Evolutionary conservation across 140 eudicot species (phyloP).

Genomic region (Artemisia princeps): DNA sequence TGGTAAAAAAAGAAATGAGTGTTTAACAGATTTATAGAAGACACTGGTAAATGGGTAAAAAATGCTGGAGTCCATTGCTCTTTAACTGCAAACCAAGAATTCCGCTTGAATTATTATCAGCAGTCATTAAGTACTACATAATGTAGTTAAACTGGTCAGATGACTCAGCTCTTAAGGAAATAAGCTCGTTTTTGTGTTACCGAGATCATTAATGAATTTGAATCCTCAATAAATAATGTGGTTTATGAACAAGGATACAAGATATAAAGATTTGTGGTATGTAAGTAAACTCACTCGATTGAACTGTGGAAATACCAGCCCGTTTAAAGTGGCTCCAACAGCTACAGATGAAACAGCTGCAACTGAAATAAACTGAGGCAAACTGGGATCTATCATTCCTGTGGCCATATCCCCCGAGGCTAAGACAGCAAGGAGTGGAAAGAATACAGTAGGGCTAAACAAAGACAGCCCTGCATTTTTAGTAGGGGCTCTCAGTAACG

Average conservation of each 20-base stretch:
- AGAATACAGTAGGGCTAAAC: conserved; percentile 53
- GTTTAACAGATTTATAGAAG: conserved; percentile 7
- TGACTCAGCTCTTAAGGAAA: neutral
- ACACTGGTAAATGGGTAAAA: neutral
- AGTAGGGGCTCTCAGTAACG: conserved; percentile 67
- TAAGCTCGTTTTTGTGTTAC: neutral
- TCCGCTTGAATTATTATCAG: neutral
- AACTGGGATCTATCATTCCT: conserved; percentile 76
- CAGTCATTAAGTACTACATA: neutral
- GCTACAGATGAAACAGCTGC: conserved; percentile 73
- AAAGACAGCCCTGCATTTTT: conserved; percentile 49
- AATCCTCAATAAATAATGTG: neutral
- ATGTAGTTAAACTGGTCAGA: neutral
- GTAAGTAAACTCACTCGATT: conserved; percentile 49
- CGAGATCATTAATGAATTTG: neutral
- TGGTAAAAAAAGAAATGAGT: conserved; percentile 21
- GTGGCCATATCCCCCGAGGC: conserved; percentile 85
- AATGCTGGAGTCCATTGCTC: conserved; percentile 9
- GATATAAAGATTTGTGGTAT: neutral
- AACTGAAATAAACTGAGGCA: conserved; percentile 71
- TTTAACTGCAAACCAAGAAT: neutral
- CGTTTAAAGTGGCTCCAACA: conserved; percentile 69
- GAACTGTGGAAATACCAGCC: conserved; percentile 62
- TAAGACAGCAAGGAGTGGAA: conserved; percentile 64
- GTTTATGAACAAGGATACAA: neutral